Conservation (phyloP, 1,284 basidiomycete genomes). For the Thelephora terrestris region DNA sequence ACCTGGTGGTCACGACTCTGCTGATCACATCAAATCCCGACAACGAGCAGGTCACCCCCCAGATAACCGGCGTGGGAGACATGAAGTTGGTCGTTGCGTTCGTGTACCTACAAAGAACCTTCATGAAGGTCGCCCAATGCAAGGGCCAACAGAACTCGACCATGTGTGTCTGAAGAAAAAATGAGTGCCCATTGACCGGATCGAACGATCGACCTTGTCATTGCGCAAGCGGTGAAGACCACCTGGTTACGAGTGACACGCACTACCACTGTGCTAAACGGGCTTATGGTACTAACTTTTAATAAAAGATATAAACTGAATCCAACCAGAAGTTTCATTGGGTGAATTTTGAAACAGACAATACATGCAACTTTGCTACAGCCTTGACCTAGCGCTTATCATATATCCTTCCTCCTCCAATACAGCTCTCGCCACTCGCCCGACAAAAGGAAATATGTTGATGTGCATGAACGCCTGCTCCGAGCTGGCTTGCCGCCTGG, state of each 20-base stretch:
- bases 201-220: slow-evolving; percentile 1
- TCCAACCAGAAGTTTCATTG: neutral
- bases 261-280: slow-evolving; percentile 2
- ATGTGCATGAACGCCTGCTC: slow-evolving; percentile 56
- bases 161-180: neutral
- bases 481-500: slow-evolving; percentile 79
- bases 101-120: too few relatives aligned
- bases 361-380: neutral
- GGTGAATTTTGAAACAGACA: neutral
- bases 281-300: neutral
- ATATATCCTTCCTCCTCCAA: slow-evolving; percentile 42
- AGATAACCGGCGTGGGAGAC: too few relatives aligned
- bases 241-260: neutral
- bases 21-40: too few relatives aligned
- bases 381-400: neutral
- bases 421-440: slow-evolving; percentile 47
- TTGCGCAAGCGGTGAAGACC: neutral
- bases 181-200: neutral
- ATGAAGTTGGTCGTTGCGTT: neutral
- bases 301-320: neutral
- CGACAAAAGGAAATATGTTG: slow-evolving; percentile 53
- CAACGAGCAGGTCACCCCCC: too few relatives aligned
- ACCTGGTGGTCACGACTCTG: too few relatives aligned
- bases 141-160: too few relatives aligned
- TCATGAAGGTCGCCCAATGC: too few relatives aligned